Evolutionary conservation across 164 flowering plant genomes (phyloP).

Genomic region (Magnolia officinalis): DNA sequence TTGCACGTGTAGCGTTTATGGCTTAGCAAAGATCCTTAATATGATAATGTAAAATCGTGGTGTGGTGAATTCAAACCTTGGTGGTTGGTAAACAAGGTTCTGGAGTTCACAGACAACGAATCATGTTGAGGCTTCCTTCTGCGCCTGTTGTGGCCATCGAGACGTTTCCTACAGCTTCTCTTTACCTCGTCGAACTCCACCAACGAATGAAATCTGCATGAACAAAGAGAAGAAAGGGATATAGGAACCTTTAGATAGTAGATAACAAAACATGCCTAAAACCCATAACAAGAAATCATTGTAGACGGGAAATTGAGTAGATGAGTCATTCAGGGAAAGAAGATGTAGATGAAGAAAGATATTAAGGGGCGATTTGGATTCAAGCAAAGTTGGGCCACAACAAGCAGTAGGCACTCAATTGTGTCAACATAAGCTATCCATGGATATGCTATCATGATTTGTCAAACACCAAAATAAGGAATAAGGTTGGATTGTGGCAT

Average conservation of each 20-base stretch:
- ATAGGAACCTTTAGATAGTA: background rate
- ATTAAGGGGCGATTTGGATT: no score
- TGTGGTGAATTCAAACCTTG: slow-evolving; percentile 43
- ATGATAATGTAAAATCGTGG: background rate
- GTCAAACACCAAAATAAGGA: no score
- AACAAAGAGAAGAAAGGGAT: background rate
- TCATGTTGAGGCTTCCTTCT: slow-evolving; percentile 81
- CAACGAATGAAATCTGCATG: slow-evolving; percentile 63
- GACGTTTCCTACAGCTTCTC: slow-evolving; percentile 82
- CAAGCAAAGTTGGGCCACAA: no score
- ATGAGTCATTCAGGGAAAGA: background rate
- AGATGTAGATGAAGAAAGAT: background rate
- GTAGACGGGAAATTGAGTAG: no score
- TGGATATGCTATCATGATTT: no score
- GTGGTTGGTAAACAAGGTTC: slow-evolving; percentile 36
- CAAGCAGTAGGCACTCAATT: no score
- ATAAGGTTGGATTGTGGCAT: no score
- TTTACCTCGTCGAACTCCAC: slow-evolving; percentile 76
- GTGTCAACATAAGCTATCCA: no score
- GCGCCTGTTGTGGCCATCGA: slow-evolving; percentile 77
- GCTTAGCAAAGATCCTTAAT: background rate
- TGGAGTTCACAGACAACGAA: slow-evolving; percentile 36
- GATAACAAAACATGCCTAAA: background rate
- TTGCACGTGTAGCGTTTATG: background rate
- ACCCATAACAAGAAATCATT: background rate